Percentiles rank a stretch among this genome's conserved stretches.
phyloP scores from a whole-genome alignment of 257 asterid species.

The Przewalskia tangutica region DNA sequence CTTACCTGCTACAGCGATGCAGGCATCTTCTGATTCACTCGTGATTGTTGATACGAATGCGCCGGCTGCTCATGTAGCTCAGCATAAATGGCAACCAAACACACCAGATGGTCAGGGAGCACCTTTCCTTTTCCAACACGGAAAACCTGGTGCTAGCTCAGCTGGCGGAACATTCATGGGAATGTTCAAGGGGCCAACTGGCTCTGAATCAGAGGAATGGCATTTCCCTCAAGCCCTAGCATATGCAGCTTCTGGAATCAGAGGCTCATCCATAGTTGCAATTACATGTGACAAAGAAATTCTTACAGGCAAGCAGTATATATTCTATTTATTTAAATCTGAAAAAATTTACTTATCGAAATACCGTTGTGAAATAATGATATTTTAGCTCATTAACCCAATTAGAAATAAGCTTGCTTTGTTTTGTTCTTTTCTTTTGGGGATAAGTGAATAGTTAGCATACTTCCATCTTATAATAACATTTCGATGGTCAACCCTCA shows the following conservation, averaged over 20 bases:
- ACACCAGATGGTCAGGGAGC: slow-evolving; percentile 98
- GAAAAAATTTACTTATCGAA: neutral
- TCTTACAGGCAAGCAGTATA: slow-evolving; percentile 61
- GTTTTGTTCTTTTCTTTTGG: neutral
- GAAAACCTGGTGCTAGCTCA: slow-evolving; percentile 60
- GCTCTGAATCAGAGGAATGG: slow-evolving; percentile 66
- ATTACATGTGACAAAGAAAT: slow-evolving; percentile 80
- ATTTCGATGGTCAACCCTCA: neutral
- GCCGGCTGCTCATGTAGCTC: slow-evolving; percentile 90
- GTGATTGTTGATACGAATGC: slow-evolving; percentile 66
- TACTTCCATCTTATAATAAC: neutral
- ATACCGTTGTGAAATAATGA: neutral
- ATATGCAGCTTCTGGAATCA: slow-evolving; percentile 75
- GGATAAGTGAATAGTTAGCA: neutral
- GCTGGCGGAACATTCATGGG: slow-evolving; percentile 91
- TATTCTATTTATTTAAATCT: neutral
- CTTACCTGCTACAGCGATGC: slow-evolving; percentile 92
- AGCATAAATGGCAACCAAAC: slow-evolving; percentile 98
- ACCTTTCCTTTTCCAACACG: slow-evolving; percentile 96
- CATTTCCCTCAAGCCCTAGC: slow-evolving; percentile 84
- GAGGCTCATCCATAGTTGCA: slow-evolving; percentile 61
- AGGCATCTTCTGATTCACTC: slow-evolving; percentile 81
- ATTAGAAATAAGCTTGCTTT: neutral
- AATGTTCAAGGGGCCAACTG: slow-evolving; percentile 75
- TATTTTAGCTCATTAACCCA: neutral